Conservation (phyloP, 2,329 filamentous ascomycete species). For the Elsinoe necatrix region DNA sequence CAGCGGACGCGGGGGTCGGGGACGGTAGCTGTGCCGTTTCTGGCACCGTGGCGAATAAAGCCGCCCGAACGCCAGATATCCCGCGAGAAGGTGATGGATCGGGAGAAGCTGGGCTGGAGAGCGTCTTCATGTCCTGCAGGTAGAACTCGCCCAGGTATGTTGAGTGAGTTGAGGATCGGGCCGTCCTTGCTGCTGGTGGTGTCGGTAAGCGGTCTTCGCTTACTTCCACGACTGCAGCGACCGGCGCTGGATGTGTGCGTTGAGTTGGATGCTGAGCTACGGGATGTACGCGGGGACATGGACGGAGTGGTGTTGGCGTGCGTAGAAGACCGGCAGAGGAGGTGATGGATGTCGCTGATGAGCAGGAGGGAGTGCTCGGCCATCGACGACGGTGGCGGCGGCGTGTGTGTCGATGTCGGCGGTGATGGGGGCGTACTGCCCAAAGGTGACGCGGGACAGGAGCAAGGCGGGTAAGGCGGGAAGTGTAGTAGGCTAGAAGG, state of each 20-base stretch:
- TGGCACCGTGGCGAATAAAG: background rate
- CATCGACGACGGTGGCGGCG: background rate
- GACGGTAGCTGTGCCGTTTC: background rate
- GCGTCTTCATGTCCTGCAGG: slow-evolving; percentile 7
- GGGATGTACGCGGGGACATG: background rate
- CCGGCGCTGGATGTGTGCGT: background rate
- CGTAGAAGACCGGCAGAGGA: slow-evolving; percentile 4
- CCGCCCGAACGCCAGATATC: too few relatives aligned
- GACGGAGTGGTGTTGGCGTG: background rate
- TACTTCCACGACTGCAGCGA: background rate
- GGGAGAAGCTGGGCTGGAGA: background rate
- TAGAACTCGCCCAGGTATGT: slow-evolving; percentile 11
- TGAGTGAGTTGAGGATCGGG: background rate
- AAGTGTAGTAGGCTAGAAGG: slow-evolving; percentile 5
- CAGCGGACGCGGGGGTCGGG: background rate
- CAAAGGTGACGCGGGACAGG: background rate
- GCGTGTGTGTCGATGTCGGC: background rate
- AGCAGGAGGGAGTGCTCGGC: background rate
- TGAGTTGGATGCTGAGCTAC: background rate
- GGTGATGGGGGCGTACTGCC: background rate
- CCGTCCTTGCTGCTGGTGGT: slow-evolving; percentile 4
- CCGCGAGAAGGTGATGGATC: too few relatives aligned
- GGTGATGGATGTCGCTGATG: slow-evolving; percentile 2
- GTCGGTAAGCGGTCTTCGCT: background rate
- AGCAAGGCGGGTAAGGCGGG: background rate